These are phyloP conservation scores for Camellia japonica DNA, from an alignment of 148 eudicot genomes.

Conservation along the genomic window DNA sequence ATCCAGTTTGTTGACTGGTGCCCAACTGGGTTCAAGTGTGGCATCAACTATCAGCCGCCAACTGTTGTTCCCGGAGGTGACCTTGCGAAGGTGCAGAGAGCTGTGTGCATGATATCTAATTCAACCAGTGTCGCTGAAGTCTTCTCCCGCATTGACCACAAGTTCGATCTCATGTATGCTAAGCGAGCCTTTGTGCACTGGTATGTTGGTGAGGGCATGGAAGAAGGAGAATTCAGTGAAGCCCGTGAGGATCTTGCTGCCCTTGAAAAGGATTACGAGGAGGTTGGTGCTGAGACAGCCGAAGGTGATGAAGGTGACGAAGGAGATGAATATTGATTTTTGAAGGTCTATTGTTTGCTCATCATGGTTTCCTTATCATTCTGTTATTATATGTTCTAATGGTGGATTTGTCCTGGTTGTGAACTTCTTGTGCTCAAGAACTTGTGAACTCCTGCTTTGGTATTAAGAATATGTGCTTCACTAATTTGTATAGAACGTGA, in stretches of 20 bases:
- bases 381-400: too few relatives aligned
- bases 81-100: slow-evolving; percentile 36
- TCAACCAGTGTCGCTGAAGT: slow-evolving; percentile 39
- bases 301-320: slow-evolving; percentile 24
- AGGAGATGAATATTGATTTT: slow-evolving; percentile 16
- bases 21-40: slow-evolving; percentile 39
- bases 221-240: slow-evolving; percentile 33
- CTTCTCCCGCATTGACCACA: slow-evolving; percentile 32
- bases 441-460: too few relatives aligned
- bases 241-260: slow-evolving; percentile 30
- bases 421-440: too few relatives aligned
- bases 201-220: slow-evolving; percentile 37
- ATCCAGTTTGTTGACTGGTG: slow-evolving; percentile 41
- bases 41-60: slow-evolving; percentile 32
- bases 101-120: slow-evolving; percentile 35
- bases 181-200: slow-evolving; percentile 33
- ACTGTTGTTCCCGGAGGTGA: slow-evolving; percentile 35
- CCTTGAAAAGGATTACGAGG: slow-evolving; percentile 31
- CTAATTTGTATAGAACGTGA: too few relatives aligned
- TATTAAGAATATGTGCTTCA: too few relatives aligned
- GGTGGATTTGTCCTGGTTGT: too few relatives aligned
- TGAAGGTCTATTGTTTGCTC: background rate
- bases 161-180: slow-evolving; percentile 37
- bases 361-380: too few relatives aligned
- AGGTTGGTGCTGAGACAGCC: slow-evolving; percentile 28